Conservation (phyloP, 139 green algal genomes). For the Diplosphaera chodatii region DNA sequence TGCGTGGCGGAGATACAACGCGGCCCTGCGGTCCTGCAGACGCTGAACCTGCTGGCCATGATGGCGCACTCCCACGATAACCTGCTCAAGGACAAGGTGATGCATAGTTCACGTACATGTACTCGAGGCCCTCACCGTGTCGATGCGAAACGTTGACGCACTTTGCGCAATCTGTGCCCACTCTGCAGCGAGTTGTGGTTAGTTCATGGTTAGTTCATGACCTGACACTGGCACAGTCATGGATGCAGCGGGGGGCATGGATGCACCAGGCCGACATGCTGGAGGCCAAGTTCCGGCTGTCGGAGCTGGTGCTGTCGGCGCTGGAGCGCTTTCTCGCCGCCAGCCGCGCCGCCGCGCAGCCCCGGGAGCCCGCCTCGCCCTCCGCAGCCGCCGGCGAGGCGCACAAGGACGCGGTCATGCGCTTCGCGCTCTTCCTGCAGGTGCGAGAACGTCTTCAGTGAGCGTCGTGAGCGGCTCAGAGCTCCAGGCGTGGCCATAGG, state of each 20-base stretch:
- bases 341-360: no score
- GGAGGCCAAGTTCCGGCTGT: neutral
- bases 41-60: neutral
- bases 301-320: slow-evolving; percentile 9
- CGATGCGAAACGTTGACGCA: no score
- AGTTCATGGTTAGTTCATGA: no score
- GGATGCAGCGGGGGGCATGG: neutral
- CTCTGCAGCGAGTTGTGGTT: no score
- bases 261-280: neutral
- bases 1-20: neutral
- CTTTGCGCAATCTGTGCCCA: no score
- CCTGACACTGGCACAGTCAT: no score
- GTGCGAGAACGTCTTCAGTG: no score
- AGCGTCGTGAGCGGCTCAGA: no score
- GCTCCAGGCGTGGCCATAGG: no score
- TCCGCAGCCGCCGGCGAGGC: no score
- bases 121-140: no score
- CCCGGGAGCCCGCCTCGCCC: neutral
- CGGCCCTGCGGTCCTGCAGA: neutral
- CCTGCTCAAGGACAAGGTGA: neutral
- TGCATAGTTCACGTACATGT: no score
- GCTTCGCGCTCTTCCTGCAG: neutral
- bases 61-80: neutral
- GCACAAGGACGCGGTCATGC: neutral
- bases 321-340: neutral